phyloP scores from a whole-genome alignment of 345 rosid genomes.

The Heritiera fomes region DNA sequence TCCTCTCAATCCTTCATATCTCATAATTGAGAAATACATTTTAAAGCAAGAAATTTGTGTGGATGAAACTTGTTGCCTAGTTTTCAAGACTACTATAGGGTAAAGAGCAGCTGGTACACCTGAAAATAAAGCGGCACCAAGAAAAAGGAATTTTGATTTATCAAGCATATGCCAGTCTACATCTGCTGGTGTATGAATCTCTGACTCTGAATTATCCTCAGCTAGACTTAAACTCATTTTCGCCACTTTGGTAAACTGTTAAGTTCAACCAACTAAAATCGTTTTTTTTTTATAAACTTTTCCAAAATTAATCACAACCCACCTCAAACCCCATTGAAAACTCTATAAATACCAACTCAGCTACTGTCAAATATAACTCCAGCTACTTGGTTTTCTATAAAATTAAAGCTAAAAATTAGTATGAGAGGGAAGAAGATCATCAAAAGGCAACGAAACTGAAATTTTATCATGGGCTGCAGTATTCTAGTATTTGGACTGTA shows the following conservation, averaged over 20 bases:
- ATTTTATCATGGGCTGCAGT: not conserved
- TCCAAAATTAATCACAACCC: conserved; percentile 5
- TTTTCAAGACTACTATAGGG: conserved; percentile 79
- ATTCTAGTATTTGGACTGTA: not conserved
- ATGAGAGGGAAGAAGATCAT: not conserved
- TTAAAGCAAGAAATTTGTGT: conserved; percentile 55
- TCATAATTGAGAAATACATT: conserved; percentile 60
- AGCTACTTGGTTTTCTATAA: conserved; percentile 9
- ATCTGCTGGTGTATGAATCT: conserved; percentile 78
- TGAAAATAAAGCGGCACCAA: conserved; percentile 86
- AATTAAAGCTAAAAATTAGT: conserved; percentile 5
- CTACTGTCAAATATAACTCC: not conserved
- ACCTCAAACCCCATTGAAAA: conserved; percentile 16
- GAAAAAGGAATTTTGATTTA: conserved; percentile 81
- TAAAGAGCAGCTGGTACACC: conserved; percentile 92
- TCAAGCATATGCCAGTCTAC: conserved; percentile 97
- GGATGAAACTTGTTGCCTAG: conserved; percentile 76
- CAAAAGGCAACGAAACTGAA: not conserved
- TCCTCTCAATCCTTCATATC: conserved; percentile 72
- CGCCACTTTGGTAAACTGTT: conserved; percentile 44
- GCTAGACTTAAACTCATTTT: conserved; percentile 81
- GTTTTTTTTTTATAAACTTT: not conserved
- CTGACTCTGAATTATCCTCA: conserved; percentile 75
- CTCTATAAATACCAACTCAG: conserved; percentile 8
- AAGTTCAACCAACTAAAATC: conserved; percentile 11